phyloP scores from a whole-genome alignment of 2,329 filamentous ascomycete genomes.

The Rutstroemia sydowiana region DNA sequence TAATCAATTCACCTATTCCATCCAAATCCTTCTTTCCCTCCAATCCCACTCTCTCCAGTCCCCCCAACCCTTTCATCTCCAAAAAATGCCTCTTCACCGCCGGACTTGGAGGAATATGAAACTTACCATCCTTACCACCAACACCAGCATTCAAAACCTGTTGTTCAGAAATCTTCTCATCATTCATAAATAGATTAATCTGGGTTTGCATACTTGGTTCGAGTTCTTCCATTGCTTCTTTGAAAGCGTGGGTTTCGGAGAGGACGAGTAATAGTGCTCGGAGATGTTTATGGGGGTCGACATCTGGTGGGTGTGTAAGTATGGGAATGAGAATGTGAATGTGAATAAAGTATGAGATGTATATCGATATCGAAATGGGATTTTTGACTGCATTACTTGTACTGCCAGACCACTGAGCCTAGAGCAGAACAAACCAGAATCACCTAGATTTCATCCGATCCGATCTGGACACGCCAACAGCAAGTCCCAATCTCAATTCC shows the following conservation, averaged over 20 bases:
- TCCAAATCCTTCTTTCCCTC: background rate
- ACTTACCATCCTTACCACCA: slow-evolving; percentile 17
- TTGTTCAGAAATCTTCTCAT: slow-evolving; percentile 15
- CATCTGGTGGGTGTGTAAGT: too few relatives aligned
- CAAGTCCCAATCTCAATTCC: background rate
- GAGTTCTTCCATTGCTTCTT: slow-evolving; percentile 26
- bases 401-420: too few relatives aligned
- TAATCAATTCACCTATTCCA: background rate
- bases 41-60: too few relatives aligned
- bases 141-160: slow-evolving; percentile 20
- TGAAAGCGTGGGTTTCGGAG: slow-evolving; percentile 25
- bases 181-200: slow-evolving; percentile 27
- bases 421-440: too few relatives aligned
- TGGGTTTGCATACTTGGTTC: slow-evolving; percentile 25
- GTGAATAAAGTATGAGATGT: background rate
- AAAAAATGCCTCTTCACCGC: slow-evolving; percentile 30
- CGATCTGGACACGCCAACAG: too few relatives aligned
- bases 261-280: slow-evolving; percentile 30
- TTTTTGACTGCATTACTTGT: too few relatives aligned
- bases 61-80: too few relatives aligned
- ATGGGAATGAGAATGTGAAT: background rate
- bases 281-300: slow-evolving; percentile 28
- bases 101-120: slow-evolving; percentile 28
- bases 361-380: too few relatives aligned
- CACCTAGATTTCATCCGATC: too few relatives aligned